Percentiles rank a stretch among this genome's conserved stretches.
Evolutionary conservation across 345 rosid species (phyloP).

Genomic region (Iberis pinnata): DNA sequence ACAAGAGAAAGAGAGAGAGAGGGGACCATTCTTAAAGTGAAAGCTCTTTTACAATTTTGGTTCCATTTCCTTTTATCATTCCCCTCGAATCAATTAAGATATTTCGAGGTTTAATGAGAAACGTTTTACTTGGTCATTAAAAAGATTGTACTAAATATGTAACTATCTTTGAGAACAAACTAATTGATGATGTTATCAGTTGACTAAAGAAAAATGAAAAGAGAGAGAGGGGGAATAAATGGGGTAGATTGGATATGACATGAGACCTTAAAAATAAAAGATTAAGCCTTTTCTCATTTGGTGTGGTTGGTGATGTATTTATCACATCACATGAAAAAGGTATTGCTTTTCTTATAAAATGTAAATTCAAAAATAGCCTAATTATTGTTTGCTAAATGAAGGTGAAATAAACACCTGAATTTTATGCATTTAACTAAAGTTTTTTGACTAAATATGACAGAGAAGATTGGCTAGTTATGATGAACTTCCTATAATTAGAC

Average conservation of each 20-base stretch:
- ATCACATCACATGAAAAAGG: too few species aligned
- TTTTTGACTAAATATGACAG: too few species aligned
- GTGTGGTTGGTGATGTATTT: slow-evolving; percentile 21
- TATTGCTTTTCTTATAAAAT: neutral
- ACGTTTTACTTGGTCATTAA: too few species aligned
- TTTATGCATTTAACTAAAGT: too few species aligned
- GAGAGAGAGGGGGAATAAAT: too few species aligned
- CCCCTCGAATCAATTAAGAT: slow-evolving; percentile 23
- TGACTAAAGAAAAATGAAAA: too few species aligned
- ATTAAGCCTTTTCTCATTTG: slow-evolving; percentile 17
- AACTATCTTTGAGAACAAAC: too few species aligned
- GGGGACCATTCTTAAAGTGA: slow-evolving; percentile 31
- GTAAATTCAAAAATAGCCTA: neutral
- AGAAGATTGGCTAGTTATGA: slow-evolving; percentile 19
- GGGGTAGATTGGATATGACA: slow-evolving; percentile 22
- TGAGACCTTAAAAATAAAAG: slow-evolving; percentile 19
- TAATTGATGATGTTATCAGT: too few species aligned
- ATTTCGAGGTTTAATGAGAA: slow-evolving; percentile 27
- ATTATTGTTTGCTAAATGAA: too few species aligned
- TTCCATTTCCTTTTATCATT: slow-evolving; percentile 23
- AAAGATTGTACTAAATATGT: too few species aligned
- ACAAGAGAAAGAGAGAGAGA: slow-evolving; percentile 12
- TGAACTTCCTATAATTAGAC: slow-evolving; percentile 27
- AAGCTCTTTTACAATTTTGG: slow-evolving; percentile 13
- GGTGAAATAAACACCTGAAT: too few species aligned